Percentiles rank a stretch among this genome's conserved stretches.
phyloP scores from a whole-genome alignment of 2,329 filamentous ascomycete genomes.

The Colletotrichum sansevieriae region DNA sequence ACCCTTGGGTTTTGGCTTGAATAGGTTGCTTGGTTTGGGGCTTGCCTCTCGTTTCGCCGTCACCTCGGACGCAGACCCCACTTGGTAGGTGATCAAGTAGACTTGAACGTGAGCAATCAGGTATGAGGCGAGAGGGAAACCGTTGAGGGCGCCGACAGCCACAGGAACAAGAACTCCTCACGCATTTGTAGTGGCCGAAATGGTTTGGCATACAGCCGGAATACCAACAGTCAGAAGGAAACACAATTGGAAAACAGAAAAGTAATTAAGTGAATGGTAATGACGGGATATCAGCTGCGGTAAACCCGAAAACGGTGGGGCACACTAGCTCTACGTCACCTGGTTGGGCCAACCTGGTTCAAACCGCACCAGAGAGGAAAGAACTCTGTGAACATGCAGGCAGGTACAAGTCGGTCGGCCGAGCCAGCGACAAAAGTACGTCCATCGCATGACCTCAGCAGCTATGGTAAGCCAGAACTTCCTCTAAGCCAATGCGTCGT shows the following conservation, averaged over 20 bases:
- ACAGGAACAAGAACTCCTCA: background rate
- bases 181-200: background rate
- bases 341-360: constrained; percentile 18
- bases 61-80: constrained; percentile 14
- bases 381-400: background rate
- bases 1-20: constrained; percentile 16
- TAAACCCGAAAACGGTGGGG: constrained; percentile 29
- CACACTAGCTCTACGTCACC: constrained; percentile 36
- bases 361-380: constrained; percentile 1
- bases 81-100: constrained; percentile 14
- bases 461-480: background rate
- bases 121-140: constrained; percentile 14
- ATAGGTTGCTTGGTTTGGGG: background rate
- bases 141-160: constrained; percentile 7
- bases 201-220: background rate
- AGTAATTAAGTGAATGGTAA: background rate
- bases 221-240: background rate
- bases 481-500: too few relatives aligned
- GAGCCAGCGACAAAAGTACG: background rate
- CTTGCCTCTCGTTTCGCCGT: constrained; percentile 2
- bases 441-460: background rate
- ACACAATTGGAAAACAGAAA: background rate
- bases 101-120: constrained; percentile 2
- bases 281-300: constrained; percentile 17
- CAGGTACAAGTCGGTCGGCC: background rate